Conservation (phyloP, 2,329 filamentous ascomycete species). For the Trichoderma sp. region DNA sequence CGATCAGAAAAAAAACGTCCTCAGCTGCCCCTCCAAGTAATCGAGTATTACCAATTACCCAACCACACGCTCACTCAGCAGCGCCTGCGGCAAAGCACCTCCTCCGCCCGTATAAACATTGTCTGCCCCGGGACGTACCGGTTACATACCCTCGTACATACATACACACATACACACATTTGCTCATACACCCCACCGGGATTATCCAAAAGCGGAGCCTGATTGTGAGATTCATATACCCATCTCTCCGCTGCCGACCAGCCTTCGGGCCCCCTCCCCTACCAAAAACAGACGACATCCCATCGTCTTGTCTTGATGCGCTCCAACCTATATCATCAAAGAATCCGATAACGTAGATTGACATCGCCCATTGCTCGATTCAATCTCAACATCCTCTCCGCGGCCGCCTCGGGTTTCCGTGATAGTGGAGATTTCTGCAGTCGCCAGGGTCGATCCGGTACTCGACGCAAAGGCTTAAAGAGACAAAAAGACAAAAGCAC, state of each 20-base stretch:
- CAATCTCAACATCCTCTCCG: not conserved
- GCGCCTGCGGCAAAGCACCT: conserved; percentile 9
- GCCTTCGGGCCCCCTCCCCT: conserved; percentile 2
- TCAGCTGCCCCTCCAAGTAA: not conserved
- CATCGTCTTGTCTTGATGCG: not conserved
- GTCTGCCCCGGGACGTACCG: conserved; percentile 1
- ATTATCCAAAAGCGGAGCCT: conserved; percentile 19
- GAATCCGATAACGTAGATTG: not conserved
- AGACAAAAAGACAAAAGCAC: not conserved
- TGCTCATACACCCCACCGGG: conserved; percentile 6
- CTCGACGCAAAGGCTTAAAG: not conserved
- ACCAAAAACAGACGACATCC: conserved; percentile 17
- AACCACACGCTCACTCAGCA: conserved; percentile 19
- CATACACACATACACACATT: not conserved
- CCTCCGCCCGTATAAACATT: conserved; percentile 1
- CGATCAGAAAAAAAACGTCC: not conserved
- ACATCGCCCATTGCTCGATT: not conserved
- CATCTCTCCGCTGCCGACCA: conserved; percentile 13
- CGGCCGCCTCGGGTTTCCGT: not conserved
- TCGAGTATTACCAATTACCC: conserved; percentile 19
- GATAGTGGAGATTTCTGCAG: not conserved
- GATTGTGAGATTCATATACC: conserved; percentile 21
- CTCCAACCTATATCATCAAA: not conserved
- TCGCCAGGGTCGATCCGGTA: not conserved
- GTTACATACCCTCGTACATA: conserved; percentile 8